Evolutionary conservation across 495 filamentous ascomycete genomes (phyloP), one percentile per base, ranked within the genome.

Genomic region (Xylaria venustula): DNA sequence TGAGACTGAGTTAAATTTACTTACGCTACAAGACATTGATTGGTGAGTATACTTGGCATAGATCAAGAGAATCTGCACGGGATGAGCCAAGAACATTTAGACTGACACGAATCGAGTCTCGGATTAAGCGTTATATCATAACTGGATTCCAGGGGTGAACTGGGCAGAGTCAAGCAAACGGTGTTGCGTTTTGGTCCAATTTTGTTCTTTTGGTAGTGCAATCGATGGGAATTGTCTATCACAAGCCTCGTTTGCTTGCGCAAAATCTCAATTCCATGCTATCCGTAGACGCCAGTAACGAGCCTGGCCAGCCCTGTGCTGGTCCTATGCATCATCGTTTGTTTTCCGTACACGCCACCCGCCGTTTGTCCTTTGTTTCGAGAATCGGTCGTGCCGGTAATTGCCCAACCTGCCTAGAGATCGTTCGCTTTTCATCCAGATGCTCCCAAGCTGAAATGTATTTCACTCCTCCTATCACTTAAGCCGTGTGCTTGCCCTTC

Each of bases 261-360:
- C 62, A 61, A 62, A 34, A 61, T 59, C 63, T 67, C 70, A 73
- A 73, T 73, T 75, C 70, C 65, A 72, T 68, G 62, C 64, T 69
- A 71, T 70, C 71, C 72, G 70, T 71, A 75, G 71, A 77, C 76
- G 76, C 75, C 76, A 45, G 51, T 44, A 30, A 54, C 50, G 37
- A 34, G 26, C 48, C 54, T 45, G 30, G 41, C 42, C 45, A 48
- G 40, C 48, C 45, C 30, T 36, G 30, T 63, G 61, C 46, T 63
- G 47, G 41, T 52, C 61, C 34, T 47, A 45, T 51, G 45, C 56
- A 53, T 57, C 28, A 50, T 62, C 26, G 20, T 44, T 34, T 57
- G 20, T 63, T 58, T 57, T 17, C 60, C 60, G 45, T 59, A 59
- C 54, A 57, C 49, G 61, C 61, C 46, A 53, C 40, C 30, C 14